Conservation (phyloP, 805 yeast genomes). For the Cyberlindnera xishuangbannaensis region DNA sequence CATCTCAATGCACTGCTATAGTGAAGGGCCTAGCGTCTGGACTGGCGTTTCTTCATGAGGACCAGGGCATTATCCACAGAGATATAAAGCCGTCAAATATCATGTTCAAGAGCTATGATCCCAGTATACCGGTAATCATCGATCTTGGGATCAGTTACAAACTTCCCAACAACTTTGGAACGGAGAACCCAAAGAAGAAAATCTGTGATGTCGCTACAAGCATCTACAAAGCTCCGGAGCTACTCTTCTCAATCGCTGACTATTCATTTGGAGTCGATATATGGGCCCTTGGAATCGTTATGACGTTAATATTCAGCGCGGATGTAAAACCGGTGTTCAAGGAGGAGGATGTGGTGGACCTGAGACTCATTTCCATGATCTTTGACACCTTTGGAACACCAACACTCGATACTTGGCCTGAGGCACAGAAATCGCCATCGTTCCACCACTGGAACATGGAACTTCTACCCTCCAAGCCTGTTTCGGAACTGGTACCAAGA, state of each 20-base stretch:
- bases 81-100: constrained; percentile 87
- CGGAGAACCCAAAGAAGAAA: constrained; percentile 37
- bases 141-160: constrained; percentile 37
- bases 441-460: constrained; percentile 27
- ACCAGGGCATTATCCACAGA: constrained; percentile 83
- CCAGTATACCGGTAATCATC: constrained; percentile 29
- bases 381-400: constrained; percentile 64
- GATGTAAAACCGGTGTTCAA: constrained; percentile 35
- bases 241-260: constrained; percentile 51
- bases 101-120: constrained; percentile 37
- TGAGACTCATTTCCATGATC: constrained; percentile 50
- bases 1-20: constrained; percentile 22
- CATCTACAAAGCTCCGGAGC: constrained; percentile 68
- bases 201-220: constrained; percentile 59
- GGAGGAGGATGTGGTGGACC: constrained; percentile 43
- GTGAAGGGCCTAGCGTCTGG: constrained; percentile 38
- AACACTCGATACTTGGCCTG: constrained; percentile 36
- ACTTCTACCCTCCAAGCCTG: constrained; percentile 15
- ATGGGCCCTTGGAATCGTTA: constrained; percentile 65
- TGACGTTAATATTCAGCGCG: constrained; percentile 44
- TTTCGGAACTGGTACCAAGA: constrained; percentile 31
- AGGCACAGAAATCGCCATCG: constrained; percentile 32
- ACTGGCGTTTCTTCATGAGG: constrained; percentile 57
- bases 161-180: constrained; percentile 53
- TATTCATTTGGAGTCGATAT: constrained; percentile 57